Conservation (phyloP, 2,329 filamentous ascomycete species). For the Alternaria solani region DNA sequence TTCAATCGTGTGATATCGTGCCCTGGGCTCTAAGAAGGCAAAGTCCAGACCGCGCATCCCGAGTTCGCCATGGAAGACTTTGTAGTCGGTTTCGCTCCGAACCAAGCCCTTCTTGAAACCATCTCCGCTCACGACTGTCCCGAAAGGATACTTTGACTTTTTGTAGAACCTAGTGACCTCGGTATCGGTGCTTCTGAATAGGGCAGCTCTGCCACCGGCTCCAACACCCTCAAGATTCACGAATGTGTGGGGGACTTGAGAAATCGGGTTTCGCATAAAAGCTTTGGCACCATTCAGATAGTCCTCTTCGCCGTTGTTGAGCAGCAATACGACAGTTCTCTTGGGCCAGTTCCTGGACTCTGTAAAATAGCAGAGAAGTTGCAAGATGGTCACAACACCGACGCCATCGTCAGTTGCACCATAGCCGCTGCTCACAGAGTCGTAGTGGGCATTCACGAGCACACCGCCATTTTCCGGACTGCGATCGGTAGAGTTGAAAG, state of each 20-base stretch:
- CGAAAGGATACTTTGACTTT: conserved; percentile 77
- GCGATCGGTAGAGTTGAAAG: conserved; percentile 70
- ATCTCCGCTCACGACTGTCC: conserved; percentile 81
- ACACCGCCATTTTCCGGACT: conserved; percentile 73
- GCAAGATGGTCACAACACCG: conserved; percentile 84
- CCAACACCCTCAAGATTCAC: conserved; percentile 95
- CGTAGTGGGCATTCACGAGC: conserved; percentile 93
- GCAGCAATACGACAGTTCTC: conserved; percentile 80
- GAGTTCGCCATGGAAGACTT: conserved; percentile 77
- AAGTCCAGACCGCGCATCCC: conserved; percentile 90
- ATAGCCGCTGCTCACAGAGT: conserved; percentile 89
- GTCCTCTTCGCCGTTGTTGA: conserved; percentile 98
- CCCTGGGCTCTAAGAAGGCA: conserved; percentile 86
- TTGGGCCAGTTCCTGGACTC: conserved; percentile 72
- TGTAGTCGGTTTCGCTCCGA: conserved; percentile 87
- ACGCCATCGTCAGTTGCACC: conserved; percentile 95
- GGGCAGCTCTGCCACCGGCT: conserved; percentile 83
- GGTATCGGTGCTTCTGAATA: conserved; percentile 88
- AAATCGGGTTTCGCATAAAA: conserved; percentile 83
- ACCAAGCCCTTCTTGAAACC: conserved; percentile 83
- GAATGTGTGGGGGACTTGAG: conserved; percentile 83
- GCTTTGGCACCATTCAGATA: conserved; percentile 86
- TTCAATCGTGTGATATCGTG: conserved; percentile 89
- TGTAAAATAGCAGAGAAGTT: conserved; percentile 88
- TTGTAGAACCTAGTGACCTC: conserved; percentile 84